Evolutionary conservation across 2,329 filamentous ascomycete species (phyloP).

Genomic region (Verticillium nonalfalfae): DNA sequence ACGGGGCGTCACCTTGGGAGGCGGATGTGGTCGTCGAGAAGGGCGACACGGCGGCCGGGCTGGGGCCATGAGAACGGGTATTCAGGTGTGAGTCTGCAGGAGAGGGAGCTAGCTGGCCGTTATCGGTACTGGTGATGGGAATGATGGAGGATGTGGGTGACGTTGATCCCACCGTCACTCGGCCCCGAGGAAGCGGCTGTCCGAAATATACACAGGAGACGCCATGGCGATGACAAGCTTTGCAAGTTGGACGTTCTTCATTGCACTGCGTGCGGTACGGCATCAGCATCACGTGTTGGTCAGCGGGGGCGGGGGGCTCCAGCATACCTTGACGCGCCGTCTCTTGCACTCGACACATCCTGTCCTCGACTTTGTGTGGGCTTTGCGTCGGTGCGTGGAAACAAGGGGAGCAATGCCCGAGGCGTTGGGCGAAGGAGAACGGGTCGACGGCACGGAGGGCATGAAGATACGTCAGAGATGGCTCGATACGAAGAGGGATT

Average conservation of each 20-base stretch:
- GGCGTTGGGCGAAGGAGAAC: not conserved
- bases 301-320: not conserved
- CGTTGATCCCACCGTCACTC: not conserved
- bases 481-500: not conserved
- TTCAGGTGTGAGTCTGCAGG: not conserved
- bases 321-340: conserved; percentile 12
- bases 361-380: conserved; percentile 9
- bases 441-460: too few relatives aligned
- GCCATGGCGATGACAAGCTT: conserved; percentile 6
- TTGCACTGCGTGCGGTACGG: conserved; percentile 7
- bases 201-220: conserved; percentile 4
- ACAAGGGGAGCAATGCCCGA: not conserved
- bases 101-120: not conserved
- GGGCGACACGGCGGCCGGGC: not conserved
- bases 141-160: too few relatives aligned
- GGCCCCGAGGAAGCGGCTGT: not conserved
- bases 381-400: conserved; percentile 1
- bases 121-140: not conserved
- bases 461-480: too few relatives aligned
- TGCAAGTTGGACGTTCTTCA: conserved; percentile 9
- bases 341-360: conserved; percentile 10
- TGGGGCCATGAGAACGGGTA: too few relatives aligned
- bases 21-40: not conserved
- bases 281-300: not conserved
- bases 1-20: not conserved